Conservation (phyloP, 1,284 basidiomycete species). For the Flammula alnicola region DNA sequence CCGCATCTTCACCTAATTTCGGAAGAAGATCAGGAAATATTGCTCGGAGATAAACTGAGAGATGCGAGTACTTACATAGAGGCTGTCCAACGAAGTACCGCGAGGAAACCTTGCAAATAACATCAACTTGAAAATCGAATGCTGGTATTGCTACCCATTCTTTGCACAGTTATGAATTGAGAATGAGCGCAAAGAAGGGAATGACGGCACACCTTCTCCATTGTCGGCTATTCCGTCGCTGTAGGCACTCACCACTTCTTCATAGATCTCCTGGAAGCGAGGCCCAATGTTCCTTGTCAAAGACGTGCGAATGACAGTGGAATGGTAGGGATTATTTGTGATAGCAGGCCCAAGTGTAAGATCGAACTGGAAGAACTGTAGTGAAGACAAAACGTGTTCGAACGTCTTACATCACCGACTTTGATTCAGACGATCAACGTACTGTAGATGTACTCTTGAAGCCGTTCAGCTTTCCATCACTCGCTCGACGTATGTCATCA, state of each 20-base stretch:
- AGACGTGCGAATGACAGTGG: conserved; percentile 20
- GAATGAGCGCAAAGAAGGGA: not conserved
- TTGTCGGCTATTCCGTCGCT: conserved; percentile 13
- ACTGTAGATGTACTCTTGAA: conserved; percentile 13
- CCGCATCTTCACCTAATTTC: conserved; percentile 18
- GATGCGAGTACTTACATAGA: conserved; percentile 20
- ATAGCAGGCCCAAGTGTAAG: conserved; percentile 15
- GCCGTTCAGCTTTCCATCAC: conserved; percentile 11
- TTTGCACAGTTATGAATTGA: not conserved
- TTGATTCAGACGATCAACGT: not conserved
- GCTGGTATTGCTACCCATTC: conserved; percentile 16
- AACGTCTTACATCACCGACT: not conserved
- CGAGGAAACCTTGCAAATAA: conserved; percentile 20
- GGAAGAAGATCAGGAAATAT: not conserved
- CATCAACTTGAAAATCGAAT: conserved; percentile 15
- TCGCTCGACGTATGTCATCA: conserved; percentile 14
- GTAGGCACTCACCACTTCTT: conserved; percentile 22
- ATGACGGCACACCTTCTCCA: conserved; percentile 5
- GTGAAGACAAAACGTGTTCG: not conserved
- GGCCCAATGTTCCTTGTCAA: conserved; percentile 21
- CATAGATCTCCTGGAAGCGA: conserved; percentile 22
- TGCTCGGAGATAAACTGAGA: not conserved
- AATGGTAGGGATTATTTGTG: conserved; percentile 20
- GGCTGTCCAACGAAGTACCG: conserved; percentile 26
- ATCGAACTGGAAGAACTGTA: conserved; percentile 17